Conservation (phyloP, 2,329 filamentous ascomycete species). For the Diaporthe vaccinii region DNA sequence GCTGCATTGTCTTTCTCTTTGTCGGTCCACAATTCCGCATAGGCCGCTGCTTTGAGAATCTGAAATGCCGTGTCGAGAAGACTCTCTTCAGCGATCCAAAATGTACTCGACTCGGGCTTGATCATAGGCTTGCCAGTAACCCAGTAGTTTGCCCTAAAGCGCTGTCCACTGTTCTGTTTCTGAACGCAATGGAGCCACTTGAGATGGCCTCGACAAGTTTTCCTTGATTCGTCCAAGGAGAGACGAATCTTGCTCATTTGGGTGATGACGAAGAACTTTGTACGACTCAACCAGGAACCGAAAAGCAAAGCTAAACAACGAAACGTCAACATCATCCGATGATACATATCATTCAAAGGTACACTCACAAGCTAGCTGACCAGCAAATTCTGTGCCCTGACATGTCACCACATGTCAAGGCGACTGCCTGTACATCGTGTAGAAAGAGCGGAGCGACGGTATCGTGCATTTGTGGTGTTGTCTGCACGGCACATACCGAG, state of each 20-base stretch:
- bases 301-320: conserved; percentile 2
- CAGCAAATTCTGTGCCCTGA: conserved; percentile 36
- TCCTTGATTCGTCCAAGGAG: neutral
- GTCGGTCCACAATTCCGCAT: neutral
- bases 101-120: neutral
- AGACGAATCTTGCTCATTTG: neutral
- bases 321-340: neutral
- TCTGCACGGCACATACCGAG: neutral
- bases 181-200: neutral
- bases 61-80: neutral
- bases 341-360: neutral
- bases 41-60: neutral
- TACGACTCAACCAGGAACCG: neutral
- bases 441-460: too few relatives aligned
- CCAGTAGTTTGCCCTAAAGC: conserved; percentile 3
- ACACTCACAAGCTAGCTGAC: conserved; percentile 41
- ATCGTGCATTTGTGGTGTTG: too few relatives aligned
- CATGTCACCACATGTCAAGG: conserved; percentile 39
- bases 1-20: neutral
- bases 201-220: neutral
- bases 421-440: neutral
- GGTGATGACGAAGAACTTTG: neutral
- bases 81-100: neutral
- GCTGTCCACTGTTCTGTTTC: rapidly evolving
- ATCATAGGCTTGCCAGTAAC: neutral